Evolutionary conservation across 1,139 yeast species (phyloP).

Genomic region (Arxiozyma slooffiae): DNA sequence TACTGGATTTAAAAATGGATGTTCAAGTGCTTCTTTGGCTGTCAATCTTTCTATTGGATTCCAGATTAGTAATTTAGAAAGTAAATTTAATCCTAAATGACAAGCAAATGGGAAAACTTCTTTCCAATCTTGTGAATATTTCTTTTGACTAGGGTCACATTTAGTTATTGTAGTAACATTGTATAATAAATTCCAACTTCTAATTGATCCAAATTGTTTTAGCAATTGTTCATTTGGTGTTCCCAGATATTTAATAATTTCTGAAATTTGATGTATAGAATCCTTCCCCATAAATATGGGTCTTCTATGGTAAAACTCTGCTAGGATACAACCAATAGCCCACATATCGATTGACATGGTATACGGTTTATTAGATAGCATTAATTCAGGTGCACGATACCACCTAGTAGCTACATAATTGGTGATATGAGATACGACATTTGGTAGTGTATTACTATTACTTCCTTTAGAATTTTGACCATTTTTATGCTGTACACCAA

Average conservation of each 20-base stretch:
- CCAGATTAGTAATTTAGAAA: slow-evolving; percentile 50
- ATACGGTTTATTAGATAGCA: slow-evolving; percentile 49
- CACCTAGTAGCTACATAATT: slow-evolving; percentile 90
- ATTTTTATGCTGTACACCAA: slow-evolving; percentile 22
- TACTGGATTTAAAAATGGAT: slow-evolving; percentile 40
- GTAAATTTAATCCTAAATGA: slow-evolving; percentile 37
- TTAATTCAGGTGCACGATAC: slow-evolving; percentile 91
- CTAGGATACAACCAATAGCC: slow-evolving; percentile 77
- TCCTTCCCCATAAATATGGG: slow-evolving; percentile 67
- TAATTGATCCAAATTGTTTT: slow-evolving; percentile 29
- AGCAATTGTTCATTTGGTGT: slow-evolving; percentile 42
- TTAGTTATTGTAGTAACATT: slow-evolving; percentile 1
- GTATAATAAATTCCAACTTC: slow-evolving; percentile 36
- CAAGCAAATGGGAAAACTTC: slow-evolving; percentile 53
- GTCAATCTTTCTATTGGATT: slow-evolving; percentile 40
- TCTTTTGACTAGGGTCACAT: neutral
- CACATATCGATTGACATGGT: slow-evolving; percentile 61
- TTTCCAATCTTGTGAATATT: slow-evolving; percentile 40
- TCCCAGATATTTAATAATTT: slow-evolving; percentile 56
- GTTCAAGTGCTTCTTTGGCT: slow-evolving; percentile 44
- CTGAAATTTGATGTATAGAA: slow-evolving; percentile 53
- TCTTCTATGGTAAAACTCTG: slow-evolving; percentile 60
- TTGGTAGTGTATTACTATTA: slow-evolving; percentile 13
- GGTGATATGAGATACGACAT: slow-evolving; percentile 42
- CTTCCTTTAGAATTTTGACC: slow-evolving; percentile 34